Evolutionary conservation across 2,329 filamentous ascomycete genomes (phyloP), one percentile per base, ranked within the genome.

Genomic region (Xylariales sp.): DNA sequence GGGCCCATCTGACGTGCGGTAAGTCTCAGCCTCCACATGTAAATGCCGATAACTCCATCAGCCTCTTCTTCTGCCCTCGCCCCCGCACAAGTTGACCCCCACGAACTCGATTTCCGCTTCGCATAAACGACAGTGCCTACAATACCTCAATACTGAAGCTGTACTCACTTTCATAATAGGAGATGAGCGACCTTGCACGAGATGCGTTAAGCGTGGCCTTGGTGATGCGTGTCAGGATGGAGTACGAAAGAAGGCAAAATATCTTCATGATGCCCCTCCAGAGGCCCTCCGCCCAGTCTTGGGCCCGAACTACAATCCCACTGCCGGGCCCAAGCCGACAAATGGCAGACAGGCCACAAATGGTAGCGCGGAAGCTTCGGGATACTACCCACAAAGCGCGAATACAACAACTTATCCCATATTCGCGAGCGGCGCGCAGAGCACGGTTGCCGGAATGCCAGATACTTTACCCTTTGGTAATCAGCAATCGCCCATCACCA

Each of bases 1-100:
- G 95, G 81, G 96, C 96, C 71, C 96, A 99, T 87, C 84, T 99
- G 79, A 99, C 96, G 72, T 99, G 96, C 84, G 95, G 96, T 98
- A 92, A 87, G 94, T 76, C 74, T 75, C 74, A 76, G 74, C 74
- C 74, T 73, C 71, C 64, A 30, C 69, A 55, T 73, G 43, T 67
- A 71, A 72, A 66, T 74, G 67, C 69, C 71, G 68, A 70, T 63
- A 62, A 63, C 65, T 67, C 67, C 70, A 68, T 70, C 69, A 71
- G 67, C 67, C 67, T 69, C 66, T 67, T 52, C 69, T 23, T 65
- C 48, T 57, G 63, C 65, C 49, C 52, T 66, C 28, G 18, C 56
- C 60, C 63, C 67, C 62, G 48, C 67, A 68, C 68, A 16, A 32
- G n/a, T 46, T 56, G 55, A 67, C 74, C 71, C 70, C 68, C 68